A percentile compares a stretch with the other conserved stretches of the same genome.
These are phyloP conservation scores for Cucumis melo DNA, from an alignment of 306 rosid species.

Conservation along the genomic window DNA sequence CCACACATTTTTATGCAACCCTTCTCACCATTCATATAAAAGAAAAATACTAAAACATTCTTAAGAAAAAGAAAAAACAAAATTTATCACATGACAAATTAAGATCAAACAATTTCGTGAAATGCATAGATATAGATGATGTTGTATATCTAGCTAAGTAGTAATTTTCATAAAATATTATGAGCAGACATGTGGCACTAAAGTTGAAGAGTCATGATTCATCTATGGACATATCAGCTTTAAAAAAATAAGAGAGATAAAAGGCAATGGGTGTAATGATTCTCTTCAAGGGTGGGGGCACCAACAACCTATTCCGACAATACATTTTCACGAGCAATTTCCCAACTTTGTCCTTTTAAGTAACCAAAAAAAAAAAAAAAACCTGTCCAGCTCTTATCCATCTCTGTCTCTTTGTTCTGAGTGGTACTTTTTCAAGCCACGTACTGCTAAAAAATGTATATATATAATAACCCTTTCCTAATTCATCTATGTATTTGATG, in stretches of 20 bases:
- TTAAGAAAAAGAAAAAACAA: no score
- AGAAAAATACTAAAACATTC: no score
- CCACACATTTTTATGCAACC: no score
- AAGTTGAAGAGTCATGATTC: slow-evolving; percentile 12
- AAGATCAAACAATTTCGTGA: no score
- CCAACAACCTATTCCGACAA: slow-evolving; percentile 24
- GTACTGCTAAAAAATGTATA: not conserved
- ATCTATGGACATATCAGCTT: slow-evolving; percentile 5
- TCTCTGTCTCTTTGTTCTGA: slow-evolving; percentile 28
- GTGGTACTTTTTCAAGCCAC: slow-evolving; percentile 10
- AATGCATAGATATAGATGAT: no score
- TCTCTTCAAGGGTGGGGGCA: slow-evolving; percentile 36
- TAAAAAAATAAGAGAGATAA: not conserved
- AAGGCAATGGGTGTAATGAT: slow-evolving; percentile 33
- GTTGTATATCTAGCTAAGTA: no score
- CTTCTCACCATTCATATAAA: no score
- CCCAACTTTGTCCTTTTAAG: slow-evolving; percentile 37
- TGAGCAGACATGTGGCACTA: slow-evolving; percentile 1
- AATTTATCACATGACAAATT: no score
- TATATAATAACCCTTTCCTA: not conserved
- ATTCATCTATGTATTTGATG: not conserved
- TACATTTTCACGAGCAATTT: slow-evolving; percentile 55
- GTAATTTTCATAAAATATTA: no score
- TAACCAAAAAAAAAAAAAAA: slow-evolving; percentile 11
- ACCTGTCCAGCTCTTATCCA: slow-evolving; percentile 20